Percentiles rank a stretch among this genome's conserved stretches.
Evolutionary conservation across 2,329 filamentous ascomycete species (phyloP).

Genomic region (Proliferodiscus dingleyae): DNA sequence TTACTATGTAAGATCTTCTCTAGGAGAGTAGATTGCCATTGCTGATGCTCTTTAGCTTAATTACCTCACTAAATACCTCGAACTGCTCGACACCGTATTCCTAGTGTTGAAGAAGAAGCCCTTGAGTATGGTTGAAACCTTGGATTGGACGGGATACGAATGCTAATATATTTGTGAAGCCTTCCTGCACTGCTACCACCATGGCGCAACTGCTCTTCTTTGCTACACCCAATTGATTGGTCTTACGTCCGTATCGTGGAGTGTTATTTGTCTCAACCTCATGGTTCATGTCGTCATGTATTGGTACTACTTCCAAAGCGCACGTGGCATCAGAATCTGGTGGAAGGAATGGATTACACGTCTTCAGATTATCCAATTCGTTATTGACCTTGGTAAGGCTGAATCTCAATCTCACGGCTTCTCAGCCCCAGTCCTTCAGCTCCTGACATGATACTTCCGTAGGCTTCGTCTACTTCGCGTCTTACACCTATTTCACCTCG

Average conservation of each 20-base stretch:
- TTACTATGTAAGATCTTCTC: slow-evolving; percentile 73
- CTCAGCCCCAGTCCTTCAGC: neutral
- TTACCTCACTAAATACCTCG: slow-evolving; percentile 97
- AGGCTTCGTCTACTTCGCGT: slow-evolving; percentile 98
- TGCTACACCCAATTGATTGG: slow-evolving; percentile 98
- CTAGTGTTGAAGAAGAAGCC: slow-evolving; percentile 99
- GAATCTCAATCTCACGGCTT: neutral
- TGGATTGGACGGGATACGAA: neutral
- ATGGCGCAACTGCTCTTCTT: slow-evolving; percentile 91
- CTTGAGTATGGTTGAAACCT: slow-evolving; percentile 54
- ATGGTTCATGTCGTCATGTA: slow-evolving; percentile 98
- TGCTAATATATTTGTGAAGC: slow-evolving; percentile 45
- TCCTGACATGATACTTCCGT: slow-evolving; percentile 31
- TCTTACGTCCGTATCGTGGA: slow-evolving; percentile 90
- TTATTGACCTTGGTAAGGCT: slow-evolving; percentile 81
- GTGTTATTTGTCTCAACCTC: slow-evolving; percentile 87
- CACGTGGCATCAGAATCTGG: slow-evolving; percentile 92
- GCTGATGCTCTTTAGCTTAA: slow-evolving; percentile 61
- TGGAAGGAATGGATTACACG: slow-evolving; percentile 99
- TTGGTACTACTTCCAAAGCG: slow-evolving; percentile 99
- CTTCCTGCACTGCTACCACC: slow-evolving; percentile 99
- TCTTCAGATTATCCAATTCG: slow-evolving; percentile 94
- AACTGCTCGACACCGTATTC: slow-evolving; percentile 93
- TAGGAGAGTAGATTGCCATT: neutral
- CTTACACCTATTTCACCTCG: slow-evolving; percentile 96